phyloP scores from a whole-genome alignment of 1,284 basidiomycete species.

The Earliella scabrosa region DNA sequence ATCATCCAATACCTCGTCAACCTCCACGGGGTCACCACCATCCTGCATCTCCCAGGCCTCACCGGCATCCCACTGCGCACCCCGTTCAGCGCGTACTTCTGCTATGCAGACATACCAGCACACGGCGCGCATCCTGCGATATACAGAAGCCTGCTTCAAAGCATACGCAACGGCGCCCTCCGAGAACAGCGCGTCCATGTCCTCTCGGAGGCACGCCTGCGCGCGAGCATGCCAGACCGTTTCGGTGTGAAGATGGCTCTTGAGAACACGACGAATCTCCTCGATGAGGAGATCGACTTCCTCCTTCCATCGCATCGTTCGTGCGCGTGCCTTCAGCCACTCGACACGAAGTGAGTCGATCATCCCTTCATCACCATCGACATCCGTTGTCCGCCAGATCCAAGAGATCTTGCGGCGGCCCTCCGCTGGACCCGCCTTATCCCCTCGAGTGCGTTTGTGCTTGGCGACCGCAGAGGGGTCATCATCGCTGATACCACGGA shows the following conservation, averaged over 20 bases:
- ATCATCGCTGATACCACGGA: slow-evolving; percentile 5
- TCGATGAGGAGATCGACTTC: slow-evolving; percentile 37
- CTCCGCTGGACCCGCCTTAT: neutral
- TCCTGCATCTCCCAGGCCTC: too few species aligned
- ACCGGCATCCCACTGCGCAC: too few species aligned
- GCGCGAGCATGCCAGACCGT: neutral
- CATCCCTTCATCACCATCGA: neutral
- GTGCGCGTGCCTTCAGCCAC: slow-evolving; percentile 14
- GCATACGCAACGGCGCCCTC: neutral
- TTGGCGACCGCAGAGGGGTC: neutral
- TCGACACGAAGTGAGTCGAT: slow-evolving; percentile 5
- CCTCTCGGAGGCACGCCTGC: too few species aligned
- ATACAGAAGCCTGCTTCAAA: neutral
- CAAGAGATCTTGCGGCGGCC: slow-evolving; percentile 5
- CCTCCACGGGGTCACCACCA: too few species aligned
- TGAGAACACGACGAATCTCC: slow-evolving; percentile 34
- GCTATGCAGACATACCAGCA: neutral
- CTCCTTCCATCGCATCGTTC: slow-evolving; percentile 37
- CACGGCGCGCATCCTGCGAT: neutral
- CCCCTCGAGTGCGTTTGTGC: neutral
- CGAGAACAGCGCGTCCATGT: neutral
- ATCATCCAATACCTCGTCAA: too few species aligned
- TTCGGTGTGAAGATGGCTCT: neutral
- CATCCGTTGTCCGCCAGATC: slow-evolving; percentile 8
- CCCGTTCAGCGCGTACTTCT: neutral